Base-by-base conservation (phyloP, 169 alveolate genomes). In the Plasmodium coatneyi region DNA sequence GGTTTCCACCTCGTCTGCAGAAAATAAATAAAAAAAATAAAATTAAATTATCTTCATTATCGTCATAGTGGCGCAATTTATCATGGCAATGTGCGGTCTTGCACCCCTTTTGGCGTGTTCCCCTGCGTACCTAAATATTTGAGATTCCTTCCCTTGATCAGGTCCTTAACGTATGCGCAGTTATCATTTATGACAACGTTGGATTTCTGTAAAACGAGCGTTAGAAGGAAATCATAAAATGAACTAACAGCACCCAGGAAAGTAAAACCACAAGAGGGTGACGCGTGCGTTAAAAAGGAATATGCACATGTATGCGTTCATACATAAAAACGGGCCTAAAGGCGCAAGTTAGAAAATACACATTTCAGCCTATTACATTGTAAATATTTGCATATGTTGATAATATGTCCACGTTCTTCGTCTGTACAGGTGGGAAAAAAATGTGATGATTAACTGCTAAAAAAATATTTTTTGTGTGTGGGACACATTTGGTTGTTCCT, bases 41-140 rank as follows among this genome's bases (percentile, higher is more conserved):
- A 19, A 66, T 66, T 1, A 22, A 19, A 66, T 66, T 1, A 25
- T 66, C n/a, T 22, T 66, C 30, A 66, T 22, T 66, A 66, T 66
- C 36, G 36, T 66, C 76, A 22, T 6, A 16, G n/a, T 36, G 30
- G 14, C 16, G 0, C 5, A 66, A 66, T 66, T 66, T 66, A 66
- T 66, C 34, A 25, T 28, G 36, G 39, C 2, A 5, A 25, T 2
- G 19, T 10, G 39, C 19, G 39, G 36, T 36, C 16, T 71, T 71
- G 32, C 56, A 10, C 60, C 36, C 66, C 14, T 71, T 25, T 71
- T 82, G 43, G 28, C 19, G 32, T n/a, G 14, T 36, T 84, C 56
- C 22, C n/a, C n/a, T 28, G 34, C 81, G 36, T 78, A 87, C 93
- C 93, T 34, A 87, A 87, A 87, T 87, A 87, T 36, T 87, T 87